Conservation (phyloP, 148 eudicot species). For the Rhododendron henanense region DNA sequence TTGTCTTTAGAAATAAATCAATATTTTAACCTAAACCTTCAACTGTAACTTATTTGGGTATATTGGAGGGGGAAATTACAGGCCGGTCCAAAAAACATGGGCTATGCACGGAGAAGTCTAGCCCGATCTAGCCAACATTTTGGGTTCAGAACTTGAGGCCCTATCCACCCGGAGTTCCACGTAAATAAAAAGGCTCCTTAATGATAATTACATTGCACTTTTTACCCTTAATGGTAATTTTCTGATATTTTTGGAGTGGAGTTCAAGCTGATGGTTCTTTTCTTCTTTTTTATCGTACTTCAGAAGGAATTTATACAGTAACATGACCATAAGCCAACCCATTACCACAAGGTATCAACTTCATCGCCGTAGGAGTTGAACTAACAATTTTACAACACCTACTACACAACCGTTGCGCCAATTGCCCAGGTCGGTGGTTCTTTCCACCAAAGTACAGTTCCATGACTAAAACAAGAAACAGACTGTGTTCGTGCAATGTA, state of each 20-base stretch:
- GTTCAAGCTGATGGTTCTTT: neutral
- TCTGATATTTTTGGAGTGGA: neutral
- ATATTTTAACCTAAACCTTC: neutral
- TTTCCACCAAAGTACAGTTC: neutral
- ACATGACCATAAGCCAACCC: neutral
- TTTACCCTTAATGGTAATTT: too few species aligned
- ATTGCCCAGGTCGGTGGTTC: neutral
- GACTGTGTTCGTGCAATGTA: neutral
- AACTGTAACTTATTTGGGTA: neutral
- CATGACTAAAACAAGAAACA: neutral
- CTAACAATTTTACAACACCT: neutral
- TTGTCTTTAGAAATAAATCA: neutral
- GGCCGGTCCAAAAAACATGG: too few species aligned
- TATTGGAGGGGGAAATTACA: neutral
- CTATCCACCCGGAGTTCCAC: too few species aligned
- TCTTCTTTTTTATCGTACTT: neutral
- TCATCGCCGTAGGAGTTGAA: neutral
- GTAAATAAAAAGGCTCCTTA: too few species aligned
- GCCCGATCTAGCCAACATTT: too few species aligned
- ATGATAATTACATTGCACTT: too few species aligned
- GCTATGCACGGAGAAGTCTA: too few species aligned
- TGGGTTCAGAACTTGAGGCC: too few species aligned
- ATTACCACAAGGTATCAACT: neutral
- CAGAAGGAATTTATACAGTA: neutral
- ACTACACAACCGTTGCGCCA: neutral